A percentile compares a stretch with the other conserved stretches of the same genome.
phyloP scores from a whole-genome alignment of 108 stramenopile species.

The Stephanodiscus triporus region DNA sequence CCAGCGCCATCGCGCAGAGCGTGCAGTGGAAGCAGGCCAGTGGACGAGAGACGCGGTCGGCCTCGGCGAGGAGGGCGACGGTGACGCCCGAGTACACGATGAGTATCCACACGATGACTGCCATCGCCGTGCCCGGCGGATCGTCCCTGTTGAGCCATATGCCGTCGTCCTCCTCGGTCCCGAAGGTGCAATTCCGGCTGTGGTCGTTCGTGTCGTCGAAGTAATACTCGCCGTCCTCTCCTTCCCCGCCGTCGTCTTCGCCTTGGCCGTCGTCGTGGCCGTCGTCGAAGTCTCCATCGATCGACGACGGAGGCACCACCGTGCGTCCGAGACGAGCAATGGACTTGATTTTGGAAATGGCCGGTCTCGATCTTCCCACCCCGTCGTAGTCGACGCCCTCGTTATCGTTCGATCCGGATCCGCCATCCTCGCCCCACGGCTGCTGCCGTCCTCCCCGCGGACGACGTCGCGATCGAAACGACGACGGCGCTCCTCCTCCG shows the following conservation, averaged over 20 bases:
- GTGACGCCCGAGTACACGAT: conserved; percentile 70
- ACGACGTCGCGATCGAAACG: conserved; percentile 2
- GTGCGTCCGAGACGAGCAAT: neutral
- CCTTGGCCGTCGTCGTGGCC: neutral
- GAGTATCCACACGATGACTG: conserved; percentile 64
- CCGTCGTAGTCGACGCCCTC: too few relatives aligned
- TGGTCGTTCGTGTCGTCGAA: conserved; percentile 46
- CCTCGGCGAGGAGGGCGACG: conserved; percentile 62
- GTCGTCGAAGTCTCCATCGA: neutral
- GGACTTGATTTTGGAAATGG: neutral
- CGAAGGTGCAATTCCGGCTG: conserved; percentile 34
- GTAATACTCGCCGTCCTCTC: conserved; percentile 32
- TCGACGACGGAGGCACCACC: neutral
- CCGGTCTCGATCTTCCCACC: neutral
- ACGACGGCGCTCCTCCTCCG: neutral
- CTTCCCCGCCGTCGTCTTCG: neutral
- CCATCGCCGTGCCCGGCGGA: conserved; percentile 75
- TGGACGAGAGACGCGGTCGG: conserved; percentile 57
- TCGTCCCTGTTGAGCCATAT: conserved; percentile 76
- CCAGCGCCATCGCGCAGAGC: conserved; percentile 63
- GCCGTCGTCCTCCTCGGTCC: conserved; percentile 65
- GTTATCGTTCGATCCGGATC: too few relatives aligned
- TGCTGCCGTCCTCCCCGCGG: too few relatives aligned
- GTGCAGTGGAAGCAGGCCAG: conserved; percentile 62
- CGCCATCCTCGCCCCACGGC: too few relatives aligned